Conservation (phyloP, 306 rosid species). For the Begonia masoniana region DNA sequence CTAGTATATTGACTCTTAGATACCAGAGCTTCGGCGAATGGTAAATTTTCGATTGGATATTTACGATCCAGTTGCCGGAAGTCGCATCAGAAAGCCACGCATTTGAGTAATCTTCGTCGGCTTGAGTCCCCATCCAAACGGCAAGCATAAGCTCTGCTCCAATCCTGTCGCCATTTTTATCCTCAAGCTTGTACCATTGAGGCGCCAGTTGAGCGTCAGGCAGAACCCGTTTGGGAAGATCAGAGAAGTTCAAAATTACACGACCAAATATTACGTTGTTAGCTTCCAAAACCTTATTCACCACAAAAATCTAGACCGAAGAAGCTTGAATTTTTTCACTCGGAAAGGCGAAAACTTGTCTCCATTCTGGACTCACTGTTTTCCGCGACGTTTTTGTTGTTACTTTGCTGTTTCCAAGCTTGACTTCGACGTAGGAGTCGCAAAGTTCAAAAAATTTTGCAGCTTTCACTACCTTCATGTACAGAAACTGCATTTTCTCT, state of each 20-base stretch:
- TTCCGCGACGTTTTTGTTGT: conserved; percentile 11
- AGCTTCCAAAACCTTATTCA: conserved; percentile 5
- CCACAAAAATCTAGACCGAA: conserved; percentile 11
- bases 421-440: conserved; percentile 24
- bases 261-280: conserved; percentile 7
- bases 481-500: conserved; percentile 33
- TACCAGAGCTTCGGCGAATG: conserved; percentile 40
- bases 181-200: conserved; percentile 20
- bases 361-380: conserved; percentile 15
- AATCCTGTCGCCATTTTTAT: conserved; percentile 4
- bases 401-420: conserved; percentile 28
- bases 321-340: conserved; percentile 11
- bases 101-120: conserved; percentile 14
- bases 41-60: conserved; percentile 10
- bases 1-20: conserved; percentile 31
- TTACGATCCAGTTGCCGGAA: background rate
- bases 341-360: conserved; percentile 12
- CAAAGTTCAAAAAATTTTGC: conserved; percentile 9
- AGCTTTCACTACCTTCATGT: conserved; percentile 19
- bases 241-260: conserved; percentile 12
- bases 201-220: conserved; percentile 28
- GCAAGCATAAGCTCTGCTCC: conserved; percentile 34
- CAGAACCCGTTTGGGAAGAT: conserved; percentile 22
- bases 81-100: conserved; percentile 8
- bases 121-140: conserved; percentile 50